Conservation (phyloP, 2,329 filamentous ascomycete genomes). For the Scedosporium minutisporum region DNA sequence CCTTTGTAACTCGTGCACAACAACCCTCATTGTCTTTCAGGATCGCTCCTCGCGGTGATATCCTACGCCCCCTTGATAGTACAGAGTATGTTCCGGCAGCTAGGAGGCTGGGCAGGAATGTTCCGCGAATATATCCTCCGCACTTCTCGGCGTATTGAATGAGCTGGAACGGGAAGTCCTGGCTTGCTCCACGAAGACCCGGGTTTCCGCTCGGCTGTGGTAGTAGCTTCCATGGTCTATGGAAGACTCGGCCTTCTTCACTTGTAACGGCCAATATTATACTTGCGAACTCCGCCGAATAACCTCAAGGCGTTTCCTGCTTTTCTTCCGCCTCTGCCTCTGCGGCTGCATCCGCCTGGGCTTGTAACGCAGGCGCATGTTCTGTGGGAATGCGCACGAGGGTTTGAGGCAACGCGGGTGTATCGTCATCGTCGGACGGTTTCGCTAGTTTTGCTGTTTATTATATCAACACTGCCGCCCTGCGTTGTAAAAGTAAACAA, state of each 20-base stretch:
- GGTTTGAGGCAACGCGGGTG: slow-evolving; percentile 60
- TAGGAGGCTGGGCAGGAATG: no score
- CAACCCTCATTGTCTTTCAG: neutral
- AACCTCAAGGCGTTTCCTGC: slow-evolving; percentile 1
- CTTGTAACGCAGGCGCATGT: slow-evolving; percentile 56
- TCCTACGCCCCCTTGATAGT: no score
- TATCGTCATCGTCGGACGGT: slow-evolving; percentile 36
- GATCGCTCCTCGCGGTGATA: no score
- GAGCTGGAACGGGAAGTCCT: no score
- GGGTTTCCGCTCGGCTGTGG: no score
- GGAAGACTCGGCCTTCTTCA: neutral
- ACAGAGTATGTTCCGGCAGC: no score
- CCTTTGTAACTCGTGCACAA: neutral
- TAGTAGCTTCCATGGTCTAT: no score
- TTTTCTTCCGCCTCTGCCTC: slow-evolving; percentile 29
- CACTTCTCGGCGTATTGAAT: no score
- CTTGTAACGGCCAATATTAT: neutral
- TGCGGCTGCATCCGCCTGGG: slow-evolving; percentile 44
- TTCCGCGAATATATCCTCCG: no score
- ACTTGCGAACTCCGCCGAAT: neutral
- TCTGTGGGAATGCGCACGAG: slow-evolving; percentile 78
- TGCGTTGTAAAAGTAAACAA: neutral
- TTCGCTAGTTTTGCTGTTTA: slow-evolving; percentile 58
- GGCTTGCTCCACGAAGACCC: no score
- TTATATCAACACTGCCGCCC: neutral